Conservation (phyloP, 140 eudicot genomes). For the Bidens hawaiensis region DNA sequence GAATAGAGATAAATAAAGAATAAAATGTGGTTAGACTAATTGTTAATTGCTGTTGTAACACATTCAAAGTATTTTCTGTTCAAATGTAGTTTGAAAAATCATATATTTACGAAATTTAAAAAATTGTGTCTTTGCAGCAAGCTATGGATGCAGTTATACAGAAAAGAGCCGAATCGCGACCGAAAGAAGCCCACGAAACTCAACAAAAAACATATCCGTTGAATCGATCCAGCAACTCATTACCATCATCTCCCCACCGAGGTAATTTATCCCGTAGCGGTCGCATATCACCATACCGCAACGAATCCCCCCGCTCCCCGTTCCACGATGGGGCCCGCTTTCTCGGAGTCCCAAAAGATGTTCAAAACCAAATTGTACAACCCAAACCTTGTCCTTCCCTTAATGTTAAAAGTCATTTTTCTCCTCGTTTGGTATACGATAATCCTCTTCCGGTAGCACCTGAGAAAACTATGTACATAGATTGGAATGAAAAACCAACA, state of each 20-base stretch:
- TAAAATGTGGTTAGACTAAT: no score
- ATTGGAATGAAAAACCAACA: conserved; percentile 32
- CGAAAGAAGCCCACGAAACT: conserved; percentile 47
- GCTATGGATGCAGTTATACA: conserved; percentile 36
- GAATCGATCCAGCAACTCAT: conserved; percentile 33
- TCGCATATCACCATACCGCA: conserved; percentile 61
- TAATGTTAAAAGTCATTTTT: conserved; percentile 38
- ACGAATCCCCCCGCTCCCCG: conserved; percentile 62
- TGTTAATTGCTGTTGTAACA: no score
- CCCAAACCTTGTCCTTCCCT: conserved; percentile 39
- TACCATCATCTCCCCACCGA: conserved; percentile 38
- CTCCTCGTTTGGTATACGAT: conserved; percentile 34
- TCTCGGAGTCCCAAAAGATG: conserved; percentile 68
- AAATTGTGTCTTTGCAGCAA: conserved; percentile 39
- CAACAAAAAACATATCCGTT: conserved; percentile 27
- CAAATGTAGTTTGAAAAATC: no score
- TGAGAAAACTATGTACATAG: conserved; percentile 74
- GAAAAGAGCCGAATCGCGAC: conserved; percentile 39
- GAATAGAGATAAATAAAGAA: no score
- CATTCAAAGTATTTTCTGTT: no score
- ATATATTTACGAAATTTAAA: background rate
- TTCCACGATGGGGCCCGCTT: conserved; percentile 69
- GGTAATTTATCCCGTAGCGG: conserved; percentile 49
- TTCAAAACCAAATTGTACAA: conserved; percentile 30
- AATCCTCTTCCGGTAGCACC: conserved; percentile 26